Base-by-base conservation (phyloP, 108 stramenopile genomes). In the Nitzschia palea region DNA sequence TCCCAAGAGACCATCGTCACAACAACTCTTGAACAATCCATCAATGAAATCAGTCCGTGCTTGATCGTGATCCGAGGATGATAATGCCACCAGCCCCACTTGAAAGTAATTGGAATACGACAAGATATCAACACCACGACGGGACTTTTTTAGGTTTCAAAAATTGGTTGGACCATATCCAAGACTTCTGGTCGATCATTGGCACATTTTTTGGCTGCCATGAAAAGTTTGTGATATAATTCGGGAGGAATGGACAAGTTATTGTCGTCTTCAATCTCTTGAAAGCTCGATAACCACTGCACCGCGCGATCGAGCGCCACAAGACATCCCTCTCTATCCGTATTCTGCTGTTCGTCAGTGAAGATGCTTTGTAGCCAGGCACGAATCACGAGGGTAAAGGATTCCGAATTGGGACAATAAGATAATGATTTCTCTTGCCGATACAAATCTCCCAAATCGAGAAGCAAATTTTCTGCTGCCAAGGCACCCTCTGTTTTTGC, bases 1-100 rank as follows among this genome's bases (percentile, higher is more conserved):
- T 43, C 88, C 82, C 2, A 93, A 40, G 6, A 88, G 53, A 9
- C 92, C 92, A 76, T 90, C 82, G 2, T 85, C 77, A 37, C 80
- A 75, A 59, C 87, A 88, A 40, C 84, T 78, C 3, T 65, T 4
- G 1, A 86, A 44, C 29, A 89, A 18, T 23, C 72, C 57, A 3
- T 73, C 71, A 61, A 74, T 33, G 44, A 86, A 82, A 18, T 43
- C 55, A 37, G 64, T 43, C 51, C 80, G 29, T 31, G 55, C 72
- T 12, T 57, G 42, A 20, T 77, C 58, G 28, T 72, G 22, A 35
- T 77, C 53, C 30, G 71, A 53, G 6, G 62, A 54, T 10, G 68
- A 52, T 67, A 88, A 68, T 12, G 80, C 84, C 44, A 63, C 76
- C 28, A 90, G 55, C 22, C 78, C 84, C 43, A 80, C 73, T 47